phyloP scores from a whole-genome alignment of 2,329 filamentous ascomycete genomes.

The Aspergillus neoniger region DNA sequence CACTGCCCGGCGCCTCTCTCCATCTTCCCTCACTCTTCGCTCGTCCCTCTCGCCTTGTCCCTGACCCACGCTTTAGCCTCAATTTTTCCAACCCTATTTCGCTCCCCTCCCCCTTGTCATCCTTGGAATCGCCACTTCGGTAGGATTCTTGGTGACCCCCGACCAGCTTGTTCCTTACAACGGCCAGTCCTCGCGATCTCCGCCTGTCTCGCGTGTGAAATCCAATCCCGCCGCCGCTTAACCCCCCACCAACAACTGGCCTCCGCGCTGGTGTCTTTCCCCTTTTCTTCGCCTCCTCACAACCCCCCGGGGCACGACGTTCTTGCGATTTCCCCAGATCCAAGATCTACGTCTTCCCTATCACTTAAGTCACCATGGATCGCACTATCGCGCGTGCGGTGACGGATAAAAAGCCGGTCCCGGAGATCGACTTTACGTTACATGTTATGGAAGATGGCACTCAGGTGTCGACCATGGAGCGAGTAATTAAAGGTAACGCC shows the following conservation, averaged over 20 bases:
- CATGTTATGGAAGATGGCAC: constrained; percentile 98
- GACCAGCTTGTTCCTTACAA: neutral
- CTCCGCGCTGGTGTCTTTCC: constrained; percentile 10
- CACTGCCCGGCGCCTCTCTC: constrained; percentile 1
- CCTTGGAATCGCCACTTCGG: neutral
- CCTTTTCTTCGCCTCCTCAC: constrained; percentile 4
- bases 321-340: constrained; percentile 16
- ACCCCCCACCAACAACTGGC: constrained; percentile 9
- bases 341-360: constrained; percentile 13
- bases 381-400: constrained; percentile 77
- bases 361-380: constrained; percentile 39
- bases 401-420: constrained; percentile 89
- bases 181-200: neutral
- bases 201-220: constrained; percentile 2
- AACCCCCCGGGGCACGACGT: constrained; percentile 15
- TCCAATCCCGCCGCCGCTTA: constrained; percentile 9
- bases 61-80: constrained; percentile 8
- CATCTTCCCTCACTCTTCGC: neutral
- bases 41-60: constrained; percentile 25
- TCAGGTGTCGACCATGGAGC: constrained; percentile 91
- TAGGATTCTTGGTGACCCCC: neutral
- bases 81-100: constrained; percentile 6
- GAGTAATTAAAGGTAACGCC: constrained; percentile 88
- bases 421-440: constrained; percentile 97
- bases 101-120: constrained; percentile 10